Evolutionary conservation across 2,329 filamentous ascomycete genomes (phyloP), one percentile per base, ranked within the genome.

Genomic region (Beauveria caledonica): DNA sequence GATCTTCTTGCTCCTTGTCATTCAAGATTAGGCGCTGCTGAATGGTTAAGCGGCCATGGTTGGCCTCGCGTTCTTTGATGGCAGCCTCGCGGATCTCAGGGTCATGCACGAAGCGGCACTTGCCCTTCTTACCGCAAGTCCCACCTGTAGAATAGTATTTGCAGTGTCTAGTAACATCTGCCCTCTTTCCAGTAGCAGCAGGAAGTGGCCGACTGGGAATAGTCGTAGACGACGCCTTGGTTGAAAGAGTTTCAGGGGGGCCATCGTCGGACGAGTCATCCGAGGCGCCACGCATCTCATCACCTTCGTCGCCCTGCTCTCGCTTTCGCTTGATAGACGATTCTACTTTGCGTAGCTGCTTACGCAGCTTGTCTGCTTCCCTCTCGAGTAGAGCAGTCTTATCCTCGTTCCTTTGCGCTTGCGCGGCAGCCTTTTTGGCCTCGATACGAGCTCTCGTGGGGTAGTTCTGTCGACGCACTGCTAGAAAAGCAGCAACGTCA

Each of bases 401-500:
- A 69, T 86, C 84, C 60, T 81, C 78, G 60, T 82, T 79, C 48
- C 71, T 74, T 45, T 74, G 71, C 62, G 74, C 71, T 67, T 74
- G 68, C 66, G 75, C 73, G 61, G 74, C 76, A 66, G 80, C 79
- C 64, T 84, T 82, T 72, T 83, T 89, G 64, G 84, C 84, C 63
- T 84, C 80, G 63, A 86, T 77, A 60, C 89, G 86, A 62, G 84
- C 84, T 70, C 85, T 84, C 2, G 92, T 97, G 2, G 93, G 93
- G 70, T 84, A 97, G 56, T 87, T 86, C 65, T 85, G 87, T 69
- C 82, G 88, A 62, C 93, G 85, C 72, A 96, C 91, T 54, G 85
- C 85, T 64, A 95, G 84, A 85, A 91, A 97, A 7, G 85, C 83
- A 25, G 85, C 82, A 60, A 97, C 80, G 68, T 97, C 92, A 62